Percentiles rank a stretch among this genome's conserved stretches.
These are phyloP conservation scores for Diospyros lotus DNA, from an alignment of 148 eudicot genomes.

Conservation along the genomic window DNA sequence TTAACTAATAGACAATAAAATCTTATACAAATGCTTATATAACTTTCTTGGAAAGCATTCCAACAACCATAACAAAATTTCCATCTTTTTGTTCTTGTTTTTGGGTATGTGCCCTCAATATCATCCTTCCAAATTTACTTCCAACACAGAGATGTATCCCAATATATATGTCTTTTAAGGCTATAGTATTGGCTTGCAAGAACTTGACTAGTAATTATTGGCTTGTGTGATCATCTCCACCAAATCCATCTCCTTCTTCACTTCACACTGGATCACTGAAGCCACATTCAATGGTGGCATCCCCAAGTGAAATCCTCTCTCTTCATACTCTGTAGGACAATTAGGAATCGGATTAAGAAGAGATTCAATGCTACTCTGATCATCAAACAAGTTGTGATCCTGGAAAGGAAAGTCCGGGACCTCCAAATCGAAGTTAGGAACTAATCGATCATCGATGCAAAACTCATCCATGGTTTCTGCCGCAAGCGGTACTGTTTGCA, in stretches of 20 bases:
- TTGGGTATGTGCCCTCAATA: too few relatives aligned
- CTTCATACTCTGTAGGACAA: background rate
- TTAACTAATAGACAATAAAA: too few relatives aligned
- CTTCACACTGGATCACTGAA: slow-evolving; percentile 29
- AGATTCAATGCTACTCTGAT: slow-evolving; percentile 35
- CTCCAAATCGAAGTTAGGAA: slow-evolving; percentile 38
- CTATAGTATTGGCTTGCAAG: too few relatives aligned
- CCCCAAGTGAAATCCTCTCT: slow-evolving; percentile 9
- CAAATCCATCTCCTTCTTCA: slow-evolving; percentile 56
- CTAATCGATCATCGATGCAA: slow-evolving; percentile 14
- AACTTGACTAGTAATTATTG: slow-evolving; percentile 13
- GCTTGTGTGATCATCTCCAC: slow-evolving; percentile 57
- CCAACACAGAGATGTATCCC: too few relatives aligned
- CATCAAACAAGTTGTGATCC: slow-evolving; percentile 31
- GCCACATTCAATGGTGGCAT: slow-evolving; percentile 13
- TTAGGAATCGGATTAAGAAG: slow-evolving; percentile 34
- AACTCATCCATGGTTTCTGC: slow-evolving; percentile 7
- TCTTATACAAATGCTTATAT: too few relatives aligned
- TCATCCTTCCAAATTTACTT: too few relatives aligned
- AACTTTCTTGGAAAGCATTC: too few relatives aligned
- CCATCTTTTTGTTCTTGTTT: too few relatives aligned
- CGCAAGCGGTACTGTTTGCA: background rate
- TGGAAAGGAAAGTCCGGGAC: slow-evolving; percentile 44
- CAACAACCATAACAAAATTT: too few relatives aligned
- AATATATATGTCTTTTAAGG: too few relatives aligned